A percentile compares a stretch with the other conserved stretches of the same genome.
These are phyloP conservation scores for Phytomonas francai DNA, from an alignment of 208 protist species.

Conservation along the genomic window DNA sequence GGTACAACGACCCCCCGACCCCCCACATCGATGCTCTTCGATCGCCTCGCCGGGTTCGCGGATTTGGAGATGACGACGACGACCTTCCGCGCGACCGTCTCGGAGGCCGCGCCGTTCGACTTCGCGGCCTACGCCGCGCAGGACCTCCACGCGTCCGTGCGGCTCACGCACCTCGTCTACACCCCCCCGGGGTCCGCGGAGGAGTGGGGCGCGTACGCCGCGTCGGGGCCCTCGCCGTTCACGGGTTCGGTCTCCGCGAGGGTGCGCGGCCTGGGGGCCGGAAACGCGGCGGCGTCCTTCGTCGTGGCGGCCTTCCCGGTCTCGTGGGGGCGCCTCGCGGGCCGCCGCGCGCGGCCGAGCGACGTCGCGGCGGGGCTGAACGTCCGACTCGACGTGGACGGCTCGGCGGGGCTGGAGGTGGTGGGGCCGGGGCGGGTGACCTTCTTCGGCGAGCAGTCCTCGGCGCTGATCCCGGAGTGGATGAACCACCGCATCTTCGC, in stretches of 20 bases:
- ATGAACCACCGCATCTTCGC: conserved; percentile 38
- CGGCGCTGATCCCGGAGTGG: conserved; percentile 50
- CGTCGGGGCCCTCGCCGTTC: neutral
- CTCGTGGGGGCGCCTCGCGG: conserved; percentile 15
- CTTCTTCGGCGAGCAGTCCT: conserved; percentile 66
- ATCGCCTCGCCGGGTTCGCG: neutral
- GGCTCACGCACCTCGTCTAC: conserved; percentile 70
- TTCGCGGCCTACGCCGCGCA: conserved; percentile 42
- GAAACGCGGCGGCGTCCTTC: conserved; percentile 36
- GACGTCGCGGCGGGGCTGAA: conserved; percentile 48
- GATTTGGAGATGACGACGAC: conserved; percentile 25
- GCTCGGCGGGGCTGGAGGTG: conserved; percentile 51
- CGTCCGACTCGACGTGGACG: conserved; percentile 70
- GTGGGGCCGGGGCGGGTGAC: conserved; percentile 61
- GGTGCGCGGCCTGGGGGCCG: conserved; percentile 34
- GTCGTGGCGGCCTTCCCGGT: conserved; percentile 53
- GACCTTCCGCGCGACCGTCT: conserved; percentile 51
- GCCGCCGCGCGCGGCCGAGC: conserved; percentile 6
- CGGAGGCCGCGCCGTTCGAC: conserved; percentile 45
- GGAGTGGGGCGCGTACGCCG: conserved; percentile 24
- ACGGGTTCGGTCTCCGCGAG: conserved; percentile 35
- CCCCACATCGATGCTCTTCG: neutral
- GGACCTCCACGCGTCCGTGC: conserved; percentile 47
- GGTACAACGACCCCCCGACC: too few relatives aligned
- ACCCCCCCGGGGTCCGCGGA: conserved; percentile 40